A percentile compares a stretch with the other conserved stretches of the same genome.
These are phyloP conservation scores for Mollisiaceae sp. DNA, from an alignment of 2,329 filamentous ascomycete species.

Conservation along the genomic window DNA sequence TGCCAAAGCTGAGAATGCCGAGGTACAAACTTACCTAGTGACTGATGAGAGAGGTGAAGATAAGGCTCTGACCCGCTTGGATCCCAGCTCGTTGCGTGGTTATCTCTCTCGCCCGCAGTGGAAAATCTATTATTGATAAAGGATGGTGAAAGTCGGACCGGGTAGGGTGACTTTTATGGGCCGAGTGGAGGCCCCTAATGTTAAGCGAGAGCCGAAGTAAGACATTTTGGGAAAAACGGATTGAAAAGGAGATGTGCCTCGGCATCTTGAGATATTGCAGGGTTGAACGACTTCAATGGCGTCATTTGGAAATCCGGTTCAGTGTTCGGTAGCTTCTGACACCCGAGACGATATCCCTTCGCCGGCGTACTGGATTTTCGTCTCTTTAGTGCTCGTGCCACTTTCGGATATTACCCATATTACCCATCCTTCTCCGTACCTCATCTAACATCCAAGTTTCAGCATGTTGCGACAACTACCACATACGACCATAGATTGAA, in stretches of 20 bases:
- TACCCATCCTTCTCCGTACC: too few relatives aligned
- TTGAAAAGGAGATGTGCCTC: neutral
- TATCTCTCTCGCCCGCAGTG: constrained; percentile 1
- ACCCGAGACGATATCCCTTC: too few relatives aligned
- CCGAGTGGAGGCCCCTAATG: neutral
- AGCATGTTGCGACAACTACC: too few relatives aligned
- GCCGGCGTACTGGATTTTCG: neutral
- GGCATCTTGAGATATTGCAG: neutral
- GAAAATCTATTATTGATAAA: neutral
- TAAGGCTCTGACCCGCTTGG: constrained; percentile 11
- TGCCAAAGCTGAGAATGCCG: neutral
- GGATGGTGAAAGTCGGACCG: neutral
- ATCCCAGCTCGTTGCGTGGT: neutral
- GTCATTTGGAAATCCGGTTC: neutral
- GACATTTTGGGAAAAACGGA: neutral
- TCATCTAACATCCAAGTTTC: too few relatives aligned
- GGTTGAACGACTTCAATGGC: neutral
- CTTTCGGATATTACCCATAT: neutral
- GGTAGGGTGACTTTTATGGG: neutral
- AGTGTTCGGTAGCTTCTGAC: neutral
- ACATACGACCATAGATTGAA: too few relatives aligned
- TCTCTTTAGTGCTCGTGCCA: neutral
- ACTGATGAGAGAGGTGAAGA: neutral
- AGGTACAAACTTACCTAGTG: neutral
- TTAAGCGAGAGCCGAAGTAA: constrained; percentile 5